Percentiles rank a stretch among this genome's conserved stretches.
These are phyloP conservation scores for Leccinum pachyderme DNA, from an alignment of 1,284 basidiomycete species.

Conservation along the genomic window DNA sequence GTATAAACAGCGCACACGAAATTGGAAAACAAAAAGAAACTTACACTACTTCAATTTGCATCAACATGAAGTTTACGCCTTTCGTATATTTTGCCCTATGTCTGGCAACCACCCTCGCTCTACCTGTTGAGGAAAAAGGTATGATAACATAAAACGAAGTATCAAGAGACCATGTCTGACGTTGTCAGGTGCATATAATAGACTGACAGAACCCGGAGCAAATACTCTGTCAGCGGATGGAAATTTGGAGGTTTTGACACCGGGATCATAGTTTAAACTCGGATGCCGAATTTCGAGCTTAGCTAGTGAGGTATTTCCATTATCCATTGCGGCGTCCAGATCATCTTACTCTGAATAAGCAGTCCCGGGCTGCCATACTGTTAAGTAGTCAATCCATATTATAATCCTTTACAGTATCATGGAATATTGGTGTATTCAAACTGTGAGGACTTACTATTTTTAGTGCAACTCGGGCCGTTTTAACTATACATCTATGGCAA, in stretches of 20 bases:
- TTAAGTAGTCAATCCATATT: not conserved
- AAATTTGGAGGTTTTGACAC: not conserved
- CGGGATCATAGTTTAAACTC: too few species aligned
- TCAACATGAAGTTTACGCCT: constrained; percentile 2
- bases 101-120: not conserved
- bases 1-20: not conserved
- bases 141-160: not conserved
- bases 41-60: not conserved
- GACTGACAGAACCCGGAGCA: not conserved
- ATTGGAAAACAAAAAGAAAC: not conserved
- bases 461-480: too few species aligned
- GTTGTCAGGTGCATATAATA: not conserved
- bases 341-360: not conserved
- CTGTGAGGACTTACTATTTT: not conserved
- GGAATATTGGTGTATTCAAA: not conserved
- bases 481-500: not conserved
- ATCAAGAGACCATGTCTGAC: not conserved
- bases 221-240: not conserved
- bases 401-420: not conserved
- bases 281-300: not conserved
- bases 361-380: not conserved
- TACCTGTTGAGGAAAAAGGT: not conserved
- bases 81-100: not conserved
- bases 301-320: not conserved
- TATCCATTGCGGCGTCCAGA: not conserved